A percentile compares a stretch with the other conserved stretches of the same genome.
These are phyloP conservation scores for Zygosaccharomyces gambellarensis DNA, from an alignment of 805 yeast genomes.

Conservation along the genomic window DNA sequence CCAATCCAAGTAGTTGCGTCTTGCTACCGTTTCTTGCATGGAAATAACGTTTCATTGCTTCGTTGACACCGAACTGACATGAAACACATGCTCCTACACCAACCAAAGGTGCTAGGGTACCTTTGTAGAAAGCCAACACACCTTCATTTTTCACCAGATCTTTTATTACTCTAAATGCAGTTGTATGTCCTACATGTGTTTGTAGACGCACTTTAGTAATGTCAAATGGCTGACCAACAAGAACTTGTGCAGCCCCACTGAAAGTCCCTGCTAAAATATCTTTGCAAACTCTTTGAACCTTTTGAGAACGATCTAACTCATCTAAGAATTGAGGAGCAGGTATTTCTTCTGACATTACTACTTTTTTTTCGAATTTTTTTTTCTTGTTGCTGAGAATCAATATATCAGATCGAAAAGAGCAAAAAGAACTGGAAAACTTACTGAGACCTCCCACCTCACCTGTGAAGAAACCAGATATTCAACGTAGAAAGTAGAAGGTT, in stretches of 20 bases:
- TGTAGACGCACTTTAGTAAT: slow-evolving; percentile 91
- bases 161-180: slow-evolving; percentile 70
- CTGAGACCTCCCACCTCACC: not conserved
- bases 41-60: slow-evolving; percentile 82
- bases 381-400: not conserved
- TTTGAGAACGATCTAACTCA: slow-evolving; percentile 9
- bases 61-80: slow-evolving; percentile 91
- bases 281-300: slow-evolving; percentile 45
- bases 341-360: slow-evolving; percentile 19
- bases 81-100: slow-evolving; percentile 99
- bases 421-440: not conserved
- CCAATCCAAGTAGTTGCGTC: slow-evolving; percentile 34
- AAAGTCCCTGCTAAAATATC: slow-evolving; percentile 88
- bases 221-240: slow-evolving; percentile 95
- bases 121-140: slow-evolving; percentile 79
- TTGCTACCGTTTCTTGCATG: slow-evolving; percentile 37
- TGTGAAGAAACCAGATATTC: not conserved
- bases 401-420: not conserved
- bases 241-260: slow-evolving; percentile 94
- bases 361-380: not conserved
- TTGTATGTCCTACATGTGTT: slow-evolving; percentile 70
- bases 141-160: slow-evolving; percentile 78
- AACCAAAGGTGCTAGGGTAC: slow-evolving; percentile 85
- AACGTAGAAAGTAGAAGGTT: not conserved
- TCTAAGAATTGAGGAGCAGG: slow-evolving; percentile 18